phyloP scores from a whole-genome alignment of 1,139 yeast genomes.

The Geotrichum klebahnii region DNA sequence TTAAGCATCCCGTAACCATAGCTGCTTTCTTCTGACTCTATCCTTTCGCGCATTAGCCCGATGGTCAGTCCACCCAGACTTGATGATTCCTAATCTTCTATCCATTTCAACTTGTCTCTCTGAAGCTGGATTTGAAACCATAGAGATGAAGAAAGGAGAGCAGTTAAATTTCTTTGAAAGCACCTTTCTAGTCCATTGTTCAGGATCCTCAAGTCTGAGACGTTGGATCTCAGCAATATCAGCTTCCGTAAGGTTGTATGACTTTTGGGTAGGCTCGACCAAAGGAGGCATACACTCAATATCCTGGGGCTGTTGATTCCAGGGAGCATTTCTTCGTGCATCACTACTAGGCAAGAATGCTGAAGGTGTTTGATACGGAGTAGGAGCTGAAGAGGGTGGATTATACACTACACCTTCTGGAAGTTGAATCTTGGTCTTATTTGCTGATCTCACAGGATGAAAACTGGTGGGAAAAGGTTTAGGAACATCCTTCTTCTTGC shows the following conservation, averaged over 20 bases:
- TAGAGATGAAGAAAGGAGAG: slow-evolving; percentile 51
- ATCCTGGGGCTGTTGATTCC: slow-evolving; percentile 30
- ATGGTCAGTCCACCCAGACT: slow-evolving; percentile 49
- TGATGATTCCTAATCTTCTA: slow-evolving; percentile 43
- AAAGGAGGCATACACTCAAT: slow-evolving; percentile 39
- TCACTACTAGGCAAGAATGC: slow-evolving; percentile 66
- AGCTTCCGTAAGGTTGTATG: slow-evolving; percentile 57
- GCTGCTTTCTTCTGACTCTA: slow-evolving; percentile 52
- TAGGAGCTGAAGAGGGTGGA: slow-evolving; percentile 41
- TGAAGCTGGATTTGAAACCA: slow-evolving; percentile 47
- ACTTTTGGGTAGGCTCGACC: slow-evolving; percentile 44
- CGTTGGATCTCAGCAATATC: slow-evolving; percentile 58
- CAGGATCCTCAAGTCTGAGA: slow-evolving; percentile 61
- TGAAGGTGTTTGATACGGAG: slow-evolving; percentile 63
- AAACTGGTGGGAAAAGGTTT: slow-evolving; percentile 21
- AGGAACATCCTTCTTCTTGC: slow-evolving; percentile 18
- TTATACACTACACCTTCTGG: background rate
- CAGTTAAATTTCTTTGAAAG: slow-evolving; percentile 63
- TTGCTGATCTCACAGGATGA: slow-evolving; percentile 43
- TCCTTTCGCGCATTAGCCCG: slow-evolving; percentile 50
- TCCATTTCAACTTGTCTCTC: slow-evolving; percentile 46
- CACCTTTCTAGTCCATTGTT: slow-evolving; percentile 59
- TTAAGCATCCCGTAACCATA: slow-evolving; percentile 62
- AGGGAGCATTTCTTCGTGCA: slow-evolving; percentile 46
- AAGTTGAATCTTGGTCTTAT: slow-evolving; percentile 36